Evolutionary conservation across 2,329 filamentous ascomycete genomes (phyloP).

Genomic region (Calonectria ilicicola): DNA sequence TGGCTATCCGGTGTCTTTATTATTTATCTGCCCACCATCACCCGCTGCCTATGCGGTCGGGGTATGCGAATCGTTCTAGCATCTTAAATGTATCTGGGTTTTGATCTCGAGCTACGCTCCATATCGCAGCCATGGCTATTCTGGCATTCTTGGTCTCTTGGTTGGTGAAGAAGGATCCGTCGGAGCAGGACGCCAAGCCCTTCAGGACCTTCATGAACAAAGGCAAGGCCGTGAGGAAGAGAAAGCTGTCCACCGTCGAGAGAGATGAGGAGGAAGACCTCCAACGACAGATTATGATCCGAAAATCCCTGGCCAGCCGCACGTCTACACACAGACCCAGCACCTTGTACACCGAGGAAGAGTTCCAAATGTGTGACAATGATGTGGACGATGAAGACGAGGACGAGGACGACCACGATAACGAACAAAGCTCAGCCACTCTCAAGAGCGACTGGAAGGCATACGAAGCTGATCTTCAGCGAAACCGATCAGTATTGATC

Average conservation of each 20-base stretch:
- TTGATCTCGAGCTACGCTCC: conserved; percentile 3
- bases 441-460: conserved; percentile 53
- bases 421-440: conserved; percentile 13
- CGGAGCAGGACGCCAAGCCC: conserved; percentile 27
- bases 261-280: conserved; percentile 49
- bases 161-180: conserved; percentile 32
- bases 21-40: conserved; percentile 9
- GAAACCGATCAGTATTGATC: conserved; percentile 43
- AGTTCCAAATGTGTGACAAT: conserved; percentile 6
- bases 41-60: not conserved
- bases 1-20: conserved; percentile 6
- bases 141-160: conserved; percentile 39
- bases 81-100: conserved; percentile 8
- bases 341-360: not conserved
- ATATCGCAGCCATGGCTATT: conserved; percentile 32
- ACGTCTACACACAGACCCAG: conserved; percentile 35
- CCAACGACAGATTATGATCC: conserved; percentile 55
- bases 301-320: conserved; percentile 55
- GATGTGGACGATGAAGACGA: conserved; percentile 29
- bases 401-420: conserved; percentile 29
- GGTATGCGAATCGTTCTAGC: not conserved
- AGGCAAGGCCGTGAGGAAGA: conserved; percentile 26
- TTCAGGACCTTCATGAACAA: conserved; percentile 34
- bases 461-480: conserved; percentile 51
- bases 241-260: conserved; percentile 27